Evolutionary conservation across 306 rosid genomes (phyloP), one percentile per base, ranked within the genome.

Genomic region (Glycine soja): DNA sequence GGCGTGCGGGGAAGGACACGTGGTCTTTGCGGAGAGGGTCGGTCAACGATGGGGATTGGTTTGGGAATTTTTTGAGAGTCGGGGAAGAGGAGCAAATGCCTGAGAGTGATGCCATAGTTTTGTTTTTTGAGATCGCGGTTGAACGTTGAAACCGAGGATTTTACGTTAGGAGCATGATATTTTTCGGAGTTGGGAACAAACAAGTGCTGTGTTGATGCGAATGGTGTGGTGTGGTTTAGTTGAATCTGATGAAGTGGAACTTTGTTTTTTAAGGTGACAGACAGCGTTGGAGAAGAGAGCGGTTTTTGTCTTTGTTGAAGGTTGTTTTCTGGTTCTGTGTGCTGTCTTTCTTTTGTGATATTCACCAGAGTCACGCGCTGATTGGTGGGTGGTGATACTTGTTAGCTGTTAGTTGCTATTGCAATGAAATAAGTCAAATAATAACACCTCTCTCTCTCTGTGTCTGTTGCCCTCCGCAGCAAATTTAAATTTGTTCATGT

Each of bases 91-190:
- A 88, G 56, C 75, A 91, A 80, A 93, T 89, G 85, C 91, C 86
- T 1, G 98, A 93, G 57, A 95, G 84, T 10, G 99, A 90, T 42
- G 99, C 92, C 99, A 95, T 94, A 81, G 73, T 12, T 42, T 15
- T 42, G 40, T 36, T 36, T 36, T 36, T 36, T 24, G 52, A 30
- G 52, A 66, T 42, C 34, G 13, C 2, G 16, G 4, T 63, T 63
- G 46, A 36, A 65, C 4, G 19, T 10, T 24, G 62, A 56, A 56
- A 56, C 8, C 30, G 8, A 16, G 7, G 30, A 45, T 15, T 8
- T 61, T 15, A 43, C 2, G 36, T 68, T 16, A 6, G 56, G 56
- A 18, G 38, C 74, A 69, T 69, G 73, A 64, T 54, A 47, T 68
- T 70, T 76, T 32, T 38, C 7, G 10, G 71, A 5, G 54, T 16